Evolutionary conservation across 202 grass and related monocot genomes (phyloP).

Genomic region (Cymbopogon flexuosus): DNA sequence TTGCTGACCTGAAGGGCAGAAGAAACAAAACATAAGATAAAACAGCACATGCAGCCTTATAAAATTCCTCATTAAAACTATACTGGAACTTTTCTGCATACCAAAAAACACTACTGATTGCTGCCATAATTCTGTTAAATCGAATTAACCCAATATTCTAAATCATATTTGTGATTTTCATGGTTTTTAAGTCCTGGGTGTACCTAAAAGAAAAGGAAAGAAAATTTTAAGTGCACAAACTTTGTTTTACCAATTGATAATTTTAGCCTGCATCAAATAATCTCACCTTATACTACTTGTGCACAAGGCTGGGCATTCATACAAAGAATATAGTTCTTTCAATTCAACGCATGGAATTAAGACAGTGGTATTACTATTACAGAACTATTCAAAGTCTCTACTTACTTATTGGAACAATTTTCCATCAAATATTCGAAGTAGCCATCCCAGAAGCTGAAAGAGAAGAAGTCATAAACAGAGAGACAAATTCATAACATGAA

Average conservation of each 20-base stretch:
- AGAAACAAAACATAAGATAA: slow-evolving; percentile 31
- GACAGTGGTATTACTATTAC: background rate
- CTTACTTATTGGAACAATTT: slow-evolving; percentile 87
- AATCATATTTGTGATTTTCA: slow-evolving; percentile 5
- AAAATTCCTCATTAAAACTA: background rate
- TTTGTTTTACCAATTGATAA: background rate
- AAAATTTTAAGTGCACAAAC: background rate
- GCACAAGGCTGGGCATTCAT: background rate
- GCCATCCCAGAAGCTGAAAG: slow-evolving; percentile 94
- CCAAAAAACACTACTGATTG: background rate
- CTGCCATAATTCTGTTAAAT: slow-evolving; percentile 15
- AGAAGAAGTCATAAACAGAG: slow-evolving; percentile 27
- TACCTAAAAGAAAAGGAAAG: background rate
- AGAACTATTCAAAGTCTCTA: slow-evolving; percentile 19
- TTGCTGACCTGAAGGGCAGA: slow-evolving; percentile 62
- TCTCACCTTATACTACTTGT: slow-evolving; percentile 1
- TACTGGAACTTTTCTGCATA: slow-evolving; percentile 25
- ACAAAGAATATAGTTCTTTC: background rate
- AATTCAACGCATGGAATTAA: slow-evolving; percentile 20
- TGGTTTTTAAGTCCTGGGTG: background rate
- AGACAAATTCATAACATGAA: slow-evolving; percentile 27
- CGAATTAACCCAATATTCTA: slow-evolving; percentile 12
- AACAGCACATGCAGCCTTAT: background rate
- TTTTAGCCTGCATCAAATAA: slow-evolving; percentile 18
- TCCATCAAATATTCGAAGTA: slow-evolving; percentile 99